Evolutionary conservation across 2,329 filamentous ascomycete species (phyloP).

Genomic region (Bipolaris cookei): DNA sequence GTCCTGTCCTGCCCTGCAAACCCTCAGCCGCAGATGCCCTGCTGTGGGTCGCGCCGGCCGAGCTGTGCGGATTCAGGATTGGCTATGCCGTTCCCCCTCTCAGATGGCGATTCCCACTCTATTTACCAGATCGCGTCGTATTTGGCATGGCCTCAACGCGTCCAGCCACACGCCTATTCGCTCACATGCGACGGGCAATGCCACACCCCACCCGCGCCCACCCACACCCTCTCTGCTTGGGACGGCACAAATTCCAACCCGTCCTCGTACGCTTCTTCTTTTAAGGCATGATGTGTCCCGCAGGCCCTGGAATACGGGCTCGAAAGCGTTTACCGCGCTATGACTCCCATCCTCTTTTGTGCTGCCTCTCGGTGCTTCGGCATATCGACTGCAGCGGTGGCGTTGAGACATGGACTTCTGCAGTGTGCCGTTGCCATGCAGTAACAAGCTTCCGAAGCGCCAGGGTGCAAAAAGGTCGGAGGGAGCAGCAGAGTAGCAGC

Average conservation of each 20-base stretch:
- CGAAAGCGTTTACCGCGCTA: slow-evolving; percentile 26
- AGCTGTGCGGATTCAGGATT: slow-evolving; percentile 28
- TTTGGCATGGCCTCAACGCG: slow-evolving; percentile 28
- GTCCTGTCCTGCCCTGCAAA: slow-evolving; percentile 33
- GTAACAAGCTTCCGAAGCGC: slow-evolving; percentile 27
- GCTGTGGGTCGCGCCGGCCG: slow-evolving; percentile 19
- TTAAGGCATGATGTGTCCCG: background rate
- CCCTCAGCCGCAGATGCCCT: slow-evolving; percentile 39
- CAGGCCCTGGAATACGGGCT: slow-evolving; percentile 32
- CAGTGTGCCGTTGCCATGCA: slow-evolving; percentile 36
- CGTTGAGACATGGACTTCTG: slow-evolving; percentile 18
- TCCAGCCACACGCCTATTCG: slow-evolving; percentile 24
- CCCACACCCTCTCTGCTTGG: slow-evolving; percentile 9
- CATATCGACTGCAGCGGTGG: background rate
- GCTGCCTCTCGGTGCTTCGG: slow-evolving; percentile 23
- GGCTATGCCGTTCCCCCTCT: slow-evolving; percentile 10
- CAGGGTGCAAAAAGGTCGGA: slow-evolving; percentile 17
- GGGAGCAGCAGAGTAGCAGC: slow-evolving; percentile 8
- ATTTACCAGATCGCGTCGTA: slow-evolving; percentile 30
- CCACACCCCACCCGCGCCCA: slow-evolving; percentile 1
- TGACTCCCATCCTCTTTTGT: slow-evolving; percentile 18
- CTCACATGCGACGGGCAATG: slow-evolving; percentile 12
- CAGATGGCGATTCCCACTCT: slow-evolving; percentile 19
- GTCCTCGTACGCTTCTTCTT: slow-evolving; percentile 12
- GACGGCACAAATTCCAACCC: slow-evolving; percentile 16